Percentiles rank a stretch among this genome's conserved stretches.
phyloP scores from a whole-genome alignment of 2,329 filamentous ascomycete genomes.

The Penicillium concentricum region DNA sequence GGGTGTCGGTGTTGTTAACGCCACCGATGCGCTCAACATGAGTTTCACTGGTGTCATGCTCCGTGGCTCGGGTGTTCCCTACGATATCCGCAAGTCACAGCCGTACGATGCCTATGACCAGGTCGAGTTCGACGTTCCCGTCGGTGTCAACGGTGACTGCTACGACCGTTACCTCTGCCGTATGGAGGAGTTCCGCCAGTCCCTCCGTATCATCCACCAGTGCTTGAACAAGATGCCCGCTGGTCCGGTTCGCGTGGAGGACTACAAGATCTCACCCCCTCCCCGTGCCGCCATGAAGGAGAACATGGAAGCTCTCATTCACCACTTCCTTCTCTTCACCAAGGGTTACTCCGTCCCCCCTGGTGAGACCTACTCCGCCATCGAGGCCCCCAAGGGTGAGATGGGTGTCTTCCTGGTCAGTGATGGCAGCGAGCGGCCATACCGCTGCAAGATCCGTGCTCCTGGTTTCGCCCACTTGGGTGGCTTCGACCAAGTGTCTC shows the following conservation, averaged over 20 bases:
- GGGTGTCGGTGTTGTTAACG: conserved; percentile 86
- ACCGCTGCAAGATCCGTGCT: conserved; percentile 95
- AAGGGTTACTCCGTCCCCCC: conserved; percentile 97
- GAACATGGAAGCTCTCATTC: conserved; percentile 99
- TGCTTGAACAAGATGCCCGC: conserved; percentile 98
- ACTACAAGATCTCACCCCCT: conserved; percentile 97
- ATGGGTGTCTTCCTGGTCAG: conserved; percentile 98
- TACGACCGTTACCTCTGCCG: conserved; percentile 98
- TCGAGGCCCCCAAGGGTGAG: conserved; percentile 99
- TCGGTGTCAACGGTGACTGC: conserved; percentile 95
- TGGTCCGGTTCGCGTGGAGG: conserved; percentile 90
- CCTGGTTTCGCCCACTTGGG: conserved; percentile 93
- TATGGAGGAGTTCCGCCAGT: conserved; percentile 99
- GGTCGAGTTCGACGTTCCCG: conserved; percentile 97
- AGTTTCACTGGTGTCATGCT: conserved; percentile 98
- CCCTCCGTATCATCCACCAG: conserved; percentile 96
- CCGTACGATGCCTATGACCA: conserved; percentile 97
- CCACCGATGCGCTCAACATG: conserved; percentile 93
- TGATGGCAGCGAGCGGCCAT: conserved; percentile 93
- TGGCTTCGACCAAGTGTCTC: conserved; percentile 89
- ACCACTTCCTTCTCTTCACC: conserved; percentile 98
- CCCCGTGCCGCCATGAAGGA: conserved; percentile 99
- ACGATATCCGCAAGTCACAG: conserved; percentile 93
- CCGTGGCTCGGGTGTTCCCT: conserved; percentile 91
- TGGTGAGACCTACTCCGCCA: conserved; percentile 95